Evolutionary conservation across 2,329 filamentous ascomycete species (phyloP), one percentile per base, ranked within the genome.

Genomic region (Pseudogymnoascus sp.): DNA sequence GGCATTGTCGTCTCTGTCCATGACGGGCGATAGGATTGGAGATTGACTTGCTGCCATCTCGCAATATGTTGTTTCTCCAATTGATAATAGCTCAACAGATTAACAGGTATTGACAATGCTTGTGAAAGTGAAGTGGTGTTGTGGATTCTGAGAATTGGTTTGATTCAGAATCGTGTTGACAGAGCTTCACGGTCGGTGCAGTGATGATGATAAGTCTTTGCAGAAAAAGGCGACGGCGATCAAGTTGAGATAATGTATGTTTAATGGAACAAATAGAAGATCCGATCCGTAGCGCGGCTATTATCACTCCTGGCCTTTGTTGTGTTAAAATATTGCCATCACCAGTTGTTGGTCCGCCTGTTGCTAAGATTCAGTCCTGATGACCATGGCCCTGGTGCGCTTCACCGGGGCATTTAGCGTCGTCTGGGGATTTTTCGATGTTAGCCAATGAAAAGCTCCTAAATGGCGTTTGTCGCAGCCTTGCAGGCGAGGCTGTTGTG

Each of bases 1-100:
- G 47, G 47, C 47, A 54, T 54, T 54, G n/a, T 54, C 47, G 28
- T 54, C 47, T 54, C 47, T 54, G 47, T 54, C 47, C 28, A 54
- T 54, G 47, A 20, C 47, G n/a, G 28, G 47, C 32, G 47, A 54
- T 20, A 54, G 28, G 5, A 54, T 54, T 4, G 47, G 47, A 54
- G 47, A 54, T 32, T 54, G 47, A 54, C 47, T 54, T 9, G 47
- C 30, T 32, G 47, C 47, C 47, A 54, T 54, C 47, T 54, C 47
- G 47, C 47, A 32, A 54, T 54, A 54, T 32, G 2, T 8, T 18
- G 47, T 1, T 28, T 32, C 4, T 32, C 47, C 16, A 20, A 54
- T 54, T 54, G 47, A 5, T 32, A 5, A 12, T 18, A 3, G 28
- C 4, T 14, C n/a, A 54, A 54, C 8, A 7, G 30, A 8, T 32